These are phyloP conservation scores for Pholiota microspora DNA, from an alignment of 768 basidiomycete species.

Conservation along the genomic window DNA sequence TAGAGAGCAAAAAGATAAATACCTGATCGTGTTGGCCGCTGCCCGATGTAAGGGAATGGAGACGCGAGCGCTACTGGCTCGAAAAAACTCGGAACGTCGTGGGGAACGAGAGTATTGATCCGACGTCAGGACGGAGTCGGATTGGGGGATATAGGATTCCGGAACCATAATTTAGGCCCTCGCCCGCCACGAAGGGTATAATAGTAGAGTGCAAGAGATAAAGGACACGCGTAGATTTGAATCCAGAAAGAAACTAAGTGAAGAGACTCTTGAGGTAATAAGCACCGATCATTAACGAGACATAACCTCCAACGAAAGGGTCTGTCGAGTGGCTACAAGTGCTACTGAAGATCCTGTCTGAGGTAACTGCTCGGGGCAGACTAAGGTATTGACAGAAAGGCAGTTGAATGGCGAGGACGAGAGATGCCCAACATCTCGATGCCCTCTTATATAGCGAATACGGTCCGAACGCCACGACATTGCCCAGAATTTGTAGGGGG, in stretches of 20 bases:
- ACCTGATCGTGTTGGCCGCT: not conserved
- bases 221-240: no score
- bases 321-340: not conserved
- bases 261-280: not conserved
- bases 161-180: not conserved
- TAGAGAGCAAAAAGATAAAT: not conserved
- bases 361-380: not conserved
- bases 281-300: no score
- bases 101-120: not conserved
- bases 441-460: not conserved
- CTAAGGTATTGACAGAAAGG: not conserved
- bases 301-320: not conserved
- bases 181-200: no score
- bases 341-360: not conserved
- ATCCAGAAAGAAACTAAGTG: no score
- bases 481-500: not conserved
- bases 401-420: not conserved
- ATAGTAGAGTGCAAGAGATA: no score
- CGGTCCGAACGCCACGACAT: not conserved
- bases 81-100: not conserved
- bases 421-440: not conserved
- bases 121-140: not conserved
- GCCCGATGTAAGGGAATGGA: not conserved
- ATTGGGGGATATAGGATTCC: not conserved
- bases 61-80: not conserved